Evolutionary conservation across 257 asterid genomes (phyloP).

Genomic region (Salvia miltiorrhiza): DNA sequence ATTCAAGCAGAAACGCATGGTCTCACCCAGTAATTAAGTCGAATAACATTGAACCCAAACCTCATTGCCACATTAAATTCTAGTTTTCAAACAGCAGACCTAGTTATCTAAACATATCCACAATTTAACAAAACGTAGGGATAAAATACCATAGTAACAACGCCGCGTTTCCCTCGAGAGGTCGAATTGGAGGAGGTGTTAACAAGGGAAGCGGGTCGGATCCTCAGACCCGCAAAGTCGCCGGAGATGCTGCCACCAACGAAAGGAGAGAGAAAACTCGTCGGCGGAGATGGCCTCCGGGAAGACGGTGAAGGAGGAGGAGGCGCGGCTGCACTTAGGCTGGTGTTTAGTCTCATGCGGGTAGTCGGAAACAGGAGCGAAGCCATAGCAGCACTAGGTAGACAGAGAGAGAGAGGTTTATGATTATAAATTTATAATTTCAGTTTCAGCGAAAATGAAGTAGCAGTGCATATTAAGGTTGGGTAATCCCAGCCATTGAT

Average conservation of each 20-base stretch:
- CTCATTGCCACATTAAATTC: background rate
- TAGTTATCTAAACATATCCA: slow-evolving; percentile 9
- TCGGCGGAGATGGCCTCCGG: slow-evolving; percentile 33
- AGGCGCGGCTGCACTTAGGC: slow-evolving; percentile 22
- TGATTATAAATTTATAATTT: background rate
- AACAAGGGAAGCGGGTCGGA: slow-evolving; percentile 57
- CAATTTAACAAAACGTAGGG: background rate
- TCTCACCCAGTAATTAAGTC: background rate
- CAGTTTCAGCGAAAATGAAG: background rate
- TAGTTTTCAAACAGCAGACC: slow-evolving; percentile 11
- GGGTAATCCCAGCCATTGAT: too few relatives aligned
- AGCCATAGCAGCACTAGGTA: slow-evolving; percentile 44
- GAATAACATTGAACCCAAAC: background rate
- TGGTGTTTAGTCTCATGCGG: slow-evolving; percentile 32
- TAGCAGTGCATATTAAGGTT: background rate
- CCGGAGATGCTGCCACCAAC: slow-evolving; percentile 47
- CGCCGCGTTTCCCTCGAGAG: slow-evolving; percentile 58
- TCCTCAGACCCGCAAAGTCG: slow-evolving; percentile 61
- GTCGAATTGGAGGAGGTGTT: slow-evolving; percentile 34
- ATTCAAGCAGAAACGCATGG: background rate
- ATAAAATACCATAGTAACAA: slow-evolving; percentile 69
- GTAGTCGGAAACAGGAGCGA: slow-evolving; percentile 51
- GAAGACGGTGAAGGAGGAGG: slow-evolving; percentile 30
- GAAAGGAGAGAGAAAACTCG: slow-evolving; percentile 51
- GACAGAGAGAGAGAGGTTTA: background rate